phyloP scores from a whole-genome alignment of 495 filamentous ascomycete species.

The Aspergillus wentii region DNA sequence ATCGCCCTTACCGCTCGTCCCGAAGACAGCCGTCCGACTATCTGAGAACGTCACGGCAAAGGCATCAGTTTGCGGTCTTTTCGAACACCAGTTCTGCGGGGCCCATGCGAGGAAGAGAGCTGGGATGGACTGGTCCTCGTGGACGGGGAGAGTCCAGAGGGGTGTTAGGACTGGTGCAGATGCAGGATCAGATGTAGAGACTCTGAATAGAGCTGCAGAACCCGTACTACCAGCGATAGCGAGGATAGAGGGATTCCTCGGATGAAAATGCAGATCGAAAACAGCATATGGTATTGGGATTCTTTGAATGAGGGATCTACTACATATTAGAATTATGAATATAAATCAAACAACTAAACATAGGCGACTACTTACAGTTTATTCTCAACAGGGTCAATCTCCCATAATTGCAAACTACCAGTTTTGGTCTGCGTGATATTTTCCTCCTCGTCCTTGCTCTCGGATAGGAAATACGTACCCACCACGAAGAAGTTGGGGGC shows the following conservation, averaged over 20 bases:
- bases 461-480: constrained; percentile 79
- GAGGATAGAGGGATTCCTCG: constrained; percentile 46
- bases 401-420: constrained; percentile 67
- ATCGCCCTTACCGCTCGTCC: constrained; percentile 19
- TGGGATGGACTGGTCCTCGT: constrained; percentile 50
- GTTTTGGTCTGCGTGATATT: constrained; percentile 53
- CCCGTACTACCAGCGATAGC: constrained; percentile 73
- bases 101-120: constrained; percentile 71
- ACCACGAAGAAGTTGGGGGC: constrained; percentile 66
- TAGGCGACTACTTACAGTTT: constrained; percentile 45
- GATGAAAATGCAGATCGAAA: constrained; percentile 82
- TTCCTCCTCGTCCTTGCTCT: constrained; percentile 27
- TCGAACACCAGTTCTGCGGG: constrained; percentile 41
- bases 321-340: too few species aligned
- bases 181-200: constrained; percentile 9
- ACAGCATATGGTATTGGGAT: constrained; percentile 62
- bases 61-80: constrained; percentile 29
- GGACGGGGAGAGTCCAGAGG: constrained; percentile 31
- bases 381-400: constrained; percentile 35
- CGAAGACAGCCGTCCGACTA: constrained; percentile 52
- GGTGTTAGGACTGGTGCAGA: constrained; percentile 21
- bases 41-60: constrained; percentile 66
- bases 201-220: constrained; percentile 57
- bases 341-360: too few species aligned
- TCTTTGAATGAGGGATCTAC: constrained; percentile 35